These are phyloP conservation scores for Hypoxylon fuscum DNA, from an alignment of 495 filamentous ascomycete genomes.

Conservation along the genomic window DNA sequence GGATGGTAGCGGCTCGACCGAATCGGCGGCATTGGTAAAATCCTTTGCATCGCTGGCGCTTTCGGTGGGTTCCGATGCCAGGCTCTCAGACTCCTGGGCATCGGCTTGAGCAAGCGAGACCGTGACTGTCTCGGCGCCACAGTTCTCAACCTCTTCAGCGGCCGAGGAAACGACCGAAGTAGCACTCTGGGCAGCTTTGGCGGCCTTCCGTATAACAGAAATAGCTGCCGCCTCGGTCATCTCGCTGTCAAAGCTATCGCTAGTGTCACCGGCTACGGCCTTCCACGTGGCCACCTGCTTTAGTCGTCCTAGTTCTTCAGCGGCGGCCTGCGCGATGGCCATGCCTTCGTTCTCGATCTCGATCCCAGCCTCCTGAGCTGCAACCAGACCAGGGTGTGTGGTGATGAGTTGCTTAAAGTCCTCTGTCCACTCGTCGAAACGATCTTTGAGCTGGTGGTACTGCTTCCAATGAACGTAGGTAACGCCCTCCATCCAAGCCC, in stretches of 20 bases:
- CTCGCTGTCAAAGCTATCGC: conserved; percentile 74
- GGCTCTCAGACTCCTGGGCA: conserved; percentile 21
- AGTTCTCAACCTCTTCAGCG: conserved; percentile 18
- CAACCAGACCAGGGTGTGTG: conserved; percentile 73
- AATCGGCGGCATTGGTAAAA: conserved; percentile 10
- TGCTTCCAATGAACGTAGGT: conserved; percentile 96
- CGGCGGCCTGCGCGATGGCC: conserved; percentile 78
- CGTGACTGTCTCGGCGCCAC: conserved; percentile 25
- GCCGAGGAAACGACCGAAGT: conserved; percentile 29
- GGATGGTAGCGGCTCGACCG: conserved; percentile 21
- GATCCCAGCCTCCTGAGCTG: conserved; percentile 73
- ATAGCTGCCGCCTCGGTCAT: conserved; percentile 55
- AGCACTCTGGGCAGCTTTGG: conserved; percentile 34
- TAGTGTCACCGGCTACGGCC: conserved; percentile 75
- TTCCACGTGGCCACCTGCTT: conserved; percentile 92
- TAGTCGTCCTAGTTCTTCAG: conserved; percentile 81
- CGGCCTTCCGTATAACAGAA: conserved; percentile 43
- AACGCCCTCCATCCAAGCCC: conserved; percentile 95
- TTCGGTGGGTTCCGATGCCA: conserved; percentile 18
- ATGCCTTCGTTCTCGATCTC: conserved; percentile 80
- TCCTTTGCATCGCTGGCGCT: conserved; percentile 11
- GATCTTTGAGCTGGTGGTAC: conserved; percentile 84
- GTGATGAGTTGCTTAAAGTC: conserved; percentile 77
- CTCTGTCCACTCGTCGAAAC: conserved; percentile 85
- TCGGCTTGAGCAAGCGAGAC: conserved; percentile 32